These are phyloP conservation scores for Arctostaphylos glauca DNA, from an alignment of 148 eudicot species.

Conservation along the genomic window DNA sequence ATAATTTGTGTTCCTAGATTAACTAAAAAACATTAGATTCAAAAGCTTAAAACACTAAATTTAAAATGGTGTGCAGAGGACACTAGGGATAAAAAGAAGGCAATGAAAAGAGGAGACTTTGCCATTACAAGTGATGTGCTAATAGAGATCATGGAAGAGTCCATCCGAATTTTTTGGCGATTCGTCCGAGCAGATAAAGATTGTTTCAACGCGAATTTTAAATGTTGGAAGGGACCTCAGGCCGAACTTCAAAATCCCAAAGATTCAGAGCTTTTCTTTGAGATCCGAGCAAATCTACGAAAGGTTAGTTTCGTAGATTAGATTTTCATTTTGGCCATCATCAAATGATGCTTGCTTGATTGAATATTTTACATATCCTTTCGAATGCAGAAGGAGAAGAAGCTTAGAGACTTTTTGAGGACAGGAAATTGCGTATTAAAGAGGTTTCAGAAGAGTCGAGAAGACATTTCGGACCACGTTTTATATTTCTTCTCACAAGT, in stretches of 20 bases:
- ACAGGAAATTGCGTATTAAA: slow-evolving; percentile 60
- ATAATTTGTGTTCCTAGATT: no score
- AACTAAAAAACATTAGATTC: not conserved
- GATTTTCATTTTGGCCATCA: not conserved
- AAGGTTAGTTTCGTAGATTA: slow-evolving; percentile 41
- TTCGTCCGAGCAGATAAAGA: slow-evolving; percentile 69
- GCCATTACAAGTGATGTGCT: slow-evolving; percentile 67
- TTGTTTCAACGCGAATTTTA: slow-evolving; percentile 20
- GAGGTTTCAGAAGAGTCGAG: slow-evolving; percentile 39
- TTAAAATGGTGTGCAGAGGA: slow-evolving; percentile 54
- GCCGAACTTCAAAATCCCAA: slow-evolving; percentile 49
- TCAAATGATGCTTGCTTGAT: no score
- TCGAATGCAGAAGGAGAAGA: slow-evolving; percentile 69
- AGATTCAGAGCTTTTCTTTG: slow-evolving; percentile 42
- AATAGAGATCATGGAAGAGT: slow-evolving; percentile 77
- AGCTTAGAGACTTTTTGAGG: slow-evolving; percentile 56
- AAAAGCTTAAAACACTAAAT: not conserved
- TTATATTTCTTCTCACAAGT: slow-evolving; percentile 79
- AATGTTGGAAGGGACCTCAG: slow-evolving; percentile 31
- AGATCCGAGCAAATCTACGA: slow-evolving; percentile 49
- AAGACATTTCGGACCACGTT: slow-evolving; percentile 50
- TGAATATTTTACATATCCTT: not conserved
- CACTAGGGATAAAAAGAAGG: slow-evolving; percentile 50
- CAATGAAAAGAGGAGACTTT: slow-evolving; percentile 35
- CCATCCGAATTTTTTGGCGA: slow-evolving; percentile 77